Percentiles rank a stretch among this genome's conserved stretches.
Conservation (phyloP, 192 early-diverging fungal genomes). For the Linnemannia hyalina region DNA sequence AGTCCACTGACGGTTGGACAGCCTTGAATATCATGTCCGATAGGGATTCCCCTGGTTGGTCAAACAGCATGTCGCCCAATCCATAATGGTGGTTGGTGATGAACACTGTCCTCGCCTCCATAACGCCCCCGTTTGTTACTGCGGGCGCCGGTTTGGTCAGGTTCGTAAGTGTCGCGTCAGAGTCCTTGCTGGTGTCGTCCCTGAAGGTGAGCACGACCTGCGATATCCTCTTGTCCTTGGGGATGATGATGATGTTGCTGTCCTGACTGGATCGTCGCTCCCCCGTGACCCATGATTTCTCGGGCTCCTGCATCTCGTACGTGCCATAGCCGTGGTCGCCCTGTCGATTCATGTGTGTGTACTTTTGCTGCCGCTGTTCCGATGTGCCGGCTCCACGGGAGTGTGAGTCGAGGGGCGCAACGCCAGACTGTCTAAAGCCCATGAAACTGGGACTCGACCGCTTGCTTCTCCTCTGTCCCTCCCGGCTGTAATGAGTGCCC, state of each 20-base stretch:
- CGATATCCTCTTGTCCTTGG: slow-evolving; percentile 18
- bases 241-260: slow-evolving; percentile 16
- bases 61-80: slow-evolving; percentile 17
- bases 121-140: not conserved
- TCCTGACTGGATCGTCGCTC: slow-evolving; percentile 9
- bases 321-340: not conserved
- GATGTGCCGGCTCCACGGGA: not conserved
- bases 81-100: slow-evolving; percentile 16
- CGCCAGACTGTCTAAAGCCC: slow-evolving; percentile 14
- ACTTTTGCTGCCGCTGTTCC: not conserved
- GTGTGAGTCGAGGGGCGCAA: slow-evolving; percentile 16
- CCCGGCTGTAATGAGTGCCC: not conserved
- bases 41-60: slow-evolving; percentile 31
- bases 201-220: slow-evolving; percentile 48
- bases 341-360: not conserved
- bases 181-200: slow-evolving; percentile 9
- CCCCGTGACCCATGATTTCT: not conserved
- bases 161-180: not conserved
- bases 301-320: slow-evolving; percentile 3
- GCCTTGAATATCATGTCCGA: slow-evolving; percentile 47
- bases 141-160: not conserved
- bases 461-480: not conserved
- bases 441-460: slow-evolving; percentile 26
- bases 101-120: slow-evolving; percentile 8
- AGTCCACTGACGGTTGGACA: not conserved